Evolutionary conservation across 331 rosid species (phyloP), one percentile per base, ranked within the genome.

Genomic region (Malus hybrid): DNA sequence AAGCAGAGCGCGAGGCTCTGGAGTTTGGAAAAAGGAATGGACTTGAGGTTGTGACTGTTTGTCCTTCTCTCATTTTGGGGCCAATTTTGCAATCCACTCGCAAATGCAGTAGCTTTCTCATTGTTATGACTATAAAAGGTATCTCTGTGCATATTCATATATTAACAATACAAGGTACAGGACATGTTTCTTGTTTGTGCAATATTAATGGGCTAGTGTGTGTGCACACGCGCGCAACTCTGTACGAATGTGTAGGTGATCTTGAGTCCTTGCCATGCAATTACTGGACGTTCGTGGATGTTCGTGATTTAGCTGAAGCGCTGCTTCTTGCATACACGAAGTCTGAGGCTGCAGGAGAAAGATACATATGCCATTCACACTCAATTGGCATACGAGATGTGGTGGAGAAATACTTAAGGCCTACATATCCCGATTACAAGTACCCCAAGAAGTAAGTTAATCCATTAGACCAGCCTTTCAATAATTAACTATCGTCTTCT

Each of bases 51-150:
- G 92, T 86, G 11, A 86, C 80, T 22, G 78, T 88, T 36, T 92
- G 96, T 71, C 96, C 97, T 70, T 18, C 82, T 26, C 12, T 76
- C 26, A 74, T 88, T 33, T 30, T 71, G 33, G 96, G 97, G 64
- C 96, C 97, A 42, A 48, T 89, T 79, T 79, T 92, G 61, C 97
- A 82, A 79, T 73, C 92, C 62, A 74, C 87, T 46, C 28, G 73
- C 58, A 92, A 84, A 73, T 72, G 89, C 34, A 92, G 90, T 72
- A 85, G 80, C 82, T 66, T 68, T 78, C 33, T 64, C 69, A 72
- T 92, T 65, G 72, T 73, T 72, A 79, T 29, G 67, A 68, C 82
- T 79, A 66, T 88, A 18, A 84, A 78, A 88, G 97, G 96, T 89
- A 53, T 64, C 34, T 58, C 68, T 74, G 39, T 58, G 46, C 58